Conservation (phyloP, 2,329 filamentous ascomycete genomes). For the Xylariaceae sp. region DNA sequence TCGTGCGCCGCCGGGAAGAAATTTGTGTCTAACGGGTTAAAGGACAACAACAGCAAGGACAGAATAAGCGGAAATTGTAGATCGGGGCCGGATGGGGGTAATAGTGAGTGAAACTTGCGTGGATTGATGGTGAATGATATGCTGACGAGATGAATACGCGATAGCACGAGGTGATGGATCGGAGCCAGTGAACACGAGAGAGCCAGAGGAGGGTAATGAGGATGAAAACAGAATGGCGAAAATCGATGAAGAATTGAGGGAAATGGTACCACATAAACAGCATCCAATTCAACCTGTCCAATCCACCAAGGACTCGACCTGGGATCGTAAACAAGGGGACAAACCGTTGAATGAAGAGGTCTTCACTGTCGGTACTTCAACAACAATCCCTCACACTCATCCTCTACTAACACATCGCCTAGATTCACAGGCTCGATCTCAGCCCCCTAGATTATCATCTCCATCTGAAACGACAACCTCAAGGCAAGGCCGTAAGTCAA, state of each 20-base stretch:
- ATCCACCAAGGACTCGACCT: not conserved
- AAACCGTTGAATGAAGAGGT: not conserved
- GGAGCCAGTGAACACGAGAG: too few species aligned
- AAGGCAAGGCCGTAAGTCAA: slow-evolving; percentile 4
- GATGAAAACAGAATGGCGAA: too few species aligned
- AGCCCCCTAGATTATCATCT: slow-evolving; percentile 17
- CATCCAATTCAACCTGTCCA: not conserved
- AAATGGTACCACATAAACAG: not conserved
- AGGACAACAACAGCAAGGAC: slow-evolving; percentile 3
- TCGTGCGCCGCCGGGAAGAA: slow-evolving; percentile 10
- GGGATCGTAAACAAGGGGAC: not conserved
- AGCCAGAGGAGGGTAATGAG: too few species aligned
- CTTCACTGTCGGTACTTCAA: slow-evolving; percentile 18
- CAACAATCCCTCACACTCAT: too few species aligned
- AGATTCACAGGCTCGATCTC: slow-evolving; percentile 3
- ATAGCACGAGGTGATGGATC: not conserved
- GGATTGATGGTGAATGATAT: not conserved
- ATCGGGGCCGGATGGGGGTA: not conserved
- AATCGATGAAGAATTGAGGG: not conserved
- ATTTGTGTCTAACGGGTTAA: slow-evolving; percentile 16
- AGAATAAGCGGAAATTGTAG: slow-evolving; percentile 6
- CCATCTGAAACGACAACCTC: slow-evolving; percentile 15
- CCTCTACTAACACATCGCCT: not conserved
- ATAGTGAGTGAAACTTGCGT: not conserved
- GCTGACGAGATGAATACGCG: not conserved